A percentile compares a stretch with the other conserved stretches of the same genome.
Conservation (phyloP, 176 grass and related monocot species). For the Triticum turgidum region DNA sequence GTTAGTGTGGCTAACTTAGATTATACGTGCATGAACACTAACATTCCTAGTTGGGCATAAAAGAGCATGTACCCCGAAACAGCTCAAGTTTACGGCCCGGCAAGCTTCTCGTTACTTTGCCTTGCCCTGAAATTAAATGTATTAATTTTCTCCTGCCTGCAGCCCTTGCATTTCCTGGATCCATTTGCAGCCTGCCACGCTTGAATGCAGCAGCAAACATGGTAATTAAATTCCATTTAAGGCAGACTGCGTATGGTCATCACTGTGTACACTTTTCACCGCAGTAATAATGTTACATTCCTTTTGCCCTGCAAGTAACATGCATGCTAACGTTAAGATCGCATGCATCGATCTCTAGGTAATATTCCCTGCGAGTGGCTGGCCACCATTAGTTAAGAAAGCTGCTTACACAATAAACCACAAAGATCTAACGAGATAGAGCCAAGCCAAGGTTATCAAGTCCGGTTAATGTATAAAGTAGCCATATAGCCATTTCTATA, state of each 20-base stretch:
- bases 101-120: conserved; percentile 25
- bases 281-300: conserved; percentile 7
- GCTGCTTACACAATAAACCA: conserved; percentile 28
- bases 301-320: conserved; percentile 13
- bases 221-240: conserved; percentile 39
- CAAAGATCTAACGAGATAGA: conserved; percentile 37
- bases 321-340: not conserved
- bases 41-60: no score
- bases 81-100: not conserved
- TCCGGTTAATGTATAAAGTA: conserved; percentile 28
- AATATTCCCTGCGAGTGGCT: conserved; percentile 22
- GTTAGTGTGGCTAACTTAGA: no score
- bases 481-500: not conserved
- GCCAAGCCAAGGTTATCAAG: conserved; percentile 6
- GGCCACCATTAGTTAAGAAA: conserved; percentile 21
- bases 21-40: no score
- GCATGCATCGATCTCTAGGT: conserved; percentile 10
- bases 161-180: conserved; percentile 10
- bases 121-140: conserved; percentile 16
- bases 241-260: not conserved
- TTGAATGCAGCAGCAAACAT: conserved; percentile 12
- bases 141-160: conserved; percentile 11
- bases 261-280: not conserved
- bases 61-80: no score
- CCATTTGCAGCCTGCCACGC: conserved; percentile 15